Conservation (phyloP, 345 rosid genomes). For the Moricandia moricandioides region DNA sequence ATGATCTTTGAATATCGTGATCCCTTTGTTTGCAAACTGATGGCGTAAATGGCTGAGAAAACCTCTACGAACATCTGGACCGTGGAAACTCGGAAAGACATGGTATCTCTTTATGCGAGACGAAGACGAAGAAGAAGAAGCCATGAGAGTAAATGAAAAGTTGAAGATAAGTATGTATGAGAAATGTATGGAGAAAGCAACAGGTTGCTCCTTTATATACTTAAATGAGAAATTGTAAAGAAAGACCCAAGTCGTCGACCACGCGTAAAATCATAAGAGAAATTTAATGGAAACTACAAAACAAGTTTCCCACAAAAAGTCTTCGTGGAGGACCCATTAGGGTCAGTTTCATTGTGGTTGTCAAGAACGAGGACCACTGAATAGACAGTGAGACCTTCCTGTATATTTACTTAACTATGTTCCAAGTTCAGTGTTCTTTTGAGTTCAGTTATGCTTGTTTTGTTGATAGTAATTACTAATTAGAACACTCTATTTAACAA, state of each 20-base stretch:
- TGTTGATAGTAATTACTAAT: neutral
- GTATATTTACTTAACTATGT: neutral
- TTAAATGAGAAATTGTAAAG: no score
- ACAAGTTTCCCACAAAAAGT: neutral
- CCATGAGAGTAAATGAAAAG: neutral
- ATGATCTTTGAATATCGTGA: neutral
- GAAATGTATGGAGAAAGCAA: neutral
- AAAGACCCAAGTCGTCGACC: no score
- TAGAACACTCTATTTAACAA: neutral
- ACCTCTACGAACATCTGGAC: neutral
- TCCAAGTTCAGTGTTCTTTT: neutral
- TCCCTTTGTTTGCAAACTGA: neutral
- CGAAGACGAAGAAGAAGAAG: neutral
- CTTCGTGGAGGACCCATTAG: neutral
- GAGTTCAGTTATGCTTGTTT: neutral
- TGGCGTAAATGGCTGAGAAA: neutral
- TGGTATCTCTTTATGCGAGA: neutral
- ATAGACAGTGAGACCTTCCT: neutral
- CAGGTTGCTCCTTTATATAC: neutral
- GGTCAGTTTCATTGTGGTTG: neutral
- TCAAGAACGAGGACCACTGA: neutral
- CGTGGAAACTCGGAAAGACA: conserved; percentile 3
- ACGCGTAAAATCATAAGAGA: no score
- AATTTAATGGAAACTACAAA: neutral
- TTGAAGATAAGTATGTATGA: neutral